These are phyloP conservation scores for Oenanthe javanica DNA, from an alignment of 140 eudicot species.

Conservation along the genomic window DNA sequence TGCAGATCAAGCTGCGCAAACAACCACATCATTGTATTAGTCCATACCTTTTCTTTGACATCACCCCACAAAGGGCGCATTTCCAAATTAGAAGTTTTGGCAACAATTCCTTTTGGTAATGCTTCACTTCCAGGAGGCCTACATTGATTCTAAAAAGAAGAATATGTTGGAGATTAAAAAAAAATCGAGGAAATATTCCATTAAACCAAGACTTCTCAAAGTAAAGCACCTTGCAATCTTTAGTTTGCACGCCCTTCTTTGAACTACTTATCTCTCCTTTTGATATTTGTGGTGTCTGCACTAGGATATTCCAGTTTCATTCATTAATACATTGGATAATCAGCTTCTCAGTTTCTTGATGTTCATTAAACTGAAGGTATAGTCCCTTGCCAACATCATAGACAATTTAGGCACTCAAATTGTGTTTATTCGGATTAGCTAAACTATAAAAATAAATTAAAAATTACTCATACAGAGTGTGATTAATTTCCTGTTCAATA, in stretches of 20 bases:
- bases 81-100: constrained; percentile 59
- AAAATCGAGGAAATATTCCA: not conserved
- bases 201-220: constrained; percentile 8
- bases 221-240: constrained; percentile 47
- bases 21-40: not conserved
- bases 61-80: constrained; percentile 80
- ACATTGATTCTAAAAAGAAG: constrained; percentile 44
- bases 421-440: not conserved
- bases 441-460: not conserved
- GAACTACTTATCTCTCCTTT: constrained; percentile 28
- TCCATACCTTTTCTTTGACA: constrained; percentile 30
- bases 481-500: no score
- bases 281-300: constrained; percentile 32
- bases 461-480: not conserved
- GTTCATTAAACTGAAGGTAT: not conserved
- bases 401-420: not conserved
- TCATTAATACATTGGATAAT: not conserved
- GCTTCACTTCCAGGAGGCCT: constrained; percentile 60
- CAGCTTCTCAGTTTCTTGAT: not conserved
- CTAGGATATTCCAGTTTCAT: not conserved
- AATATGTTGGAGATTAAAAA: not conserved
- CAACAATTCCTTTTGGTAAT: constrained; percentile 75
- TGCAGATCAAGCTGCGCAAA: not conserved
- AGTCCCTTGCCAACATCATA: not conserved
- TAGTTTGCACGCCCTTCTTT: constrained; percentile 8